Evolutionary conservation across 2,329 filamentous ascomycete genomes (phyloP).

Genomic region (Fusarium drepaniforme): DNA sequence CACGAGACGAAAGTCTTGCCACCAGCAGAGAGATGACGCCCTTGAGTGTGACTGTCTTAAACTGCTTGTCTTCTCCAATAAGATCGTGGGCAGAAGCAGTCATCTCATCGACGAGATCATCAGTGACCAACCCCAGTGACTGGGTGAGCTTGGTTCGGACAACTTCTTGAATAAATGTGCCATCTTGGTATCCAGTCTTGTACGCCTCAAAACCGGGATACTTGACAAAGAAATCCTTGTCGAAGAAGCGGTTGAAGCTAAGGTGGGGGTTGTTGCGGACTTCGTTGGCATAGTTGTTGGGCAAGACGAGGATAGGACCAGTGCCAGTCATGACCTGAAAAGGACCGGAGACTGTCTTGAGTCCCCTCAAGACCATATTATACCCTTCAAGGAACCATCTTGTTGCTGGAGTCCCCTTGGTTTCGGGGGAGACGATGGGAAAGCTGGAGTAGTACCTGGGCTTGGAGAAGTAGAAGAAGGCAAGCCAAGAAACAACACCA

Average conservation of each 20-base stretch:
- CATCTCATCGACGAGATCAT: background rate
- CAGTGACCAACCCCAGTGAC: background rate
- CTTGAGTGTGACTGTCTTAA: background rate
- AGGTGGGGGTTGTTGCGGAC: conserved; percentile 13
- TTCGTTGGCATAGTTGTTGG: background rate
- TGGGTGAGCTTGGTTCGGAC: background rate
- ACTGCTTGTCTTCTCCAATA: background rate
- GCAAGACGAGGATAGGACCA: background rate
- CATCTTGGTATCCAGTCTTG: background rate
- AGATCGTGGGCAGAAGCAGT: background rate
- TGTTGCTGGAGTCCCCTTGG: background rate
- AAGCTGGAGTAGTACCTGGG: background rate
- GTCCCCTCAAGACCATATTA: background rate
- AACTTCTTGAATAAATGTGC: background rate
- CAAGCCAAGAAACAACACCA: background rate
- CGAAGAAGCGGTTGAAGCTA: conserved; percentile 13
- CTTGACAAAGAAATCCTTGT: conserved; percentile 13
- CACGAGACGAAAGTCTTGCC: conserved; percentile 61
- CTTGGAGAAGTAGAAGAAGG: background rate
- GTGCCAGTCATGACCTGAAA: background rate
- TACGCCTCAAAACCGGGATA: conserved; percentile 17
- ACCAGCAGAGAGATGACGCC: conserved; percentile 42
- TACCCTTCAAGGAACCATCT: background rate
- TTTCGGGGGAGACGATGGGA: background rate
- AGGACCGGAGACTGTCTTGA: background rate